Conservation (phyloP, 257 asterid genomes). For the Salvia miltiorrhiza region DNA sequence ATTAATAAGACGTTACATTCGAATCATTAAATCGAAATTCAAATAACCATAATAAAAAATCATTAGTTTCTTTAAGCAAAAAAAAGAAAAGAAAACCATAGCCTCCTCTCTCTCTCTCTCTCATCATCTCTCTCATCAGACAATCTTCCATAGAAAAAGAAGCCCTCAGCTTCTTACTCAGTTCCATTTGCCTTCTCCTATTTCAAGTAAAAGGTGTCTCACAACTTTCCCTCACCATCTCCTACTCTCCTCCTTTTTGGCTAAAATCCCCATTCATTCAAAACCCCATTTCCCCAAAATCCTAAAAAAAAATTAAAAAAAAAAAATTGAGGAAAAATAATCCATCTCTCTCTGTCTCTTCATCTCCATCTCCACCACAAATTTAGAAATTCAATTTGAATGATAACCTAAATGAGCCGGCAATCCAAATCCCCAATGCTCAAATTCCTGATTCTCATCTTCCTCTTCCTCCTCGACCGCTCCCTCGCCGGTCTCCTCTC, state of each 20-base stretch:
- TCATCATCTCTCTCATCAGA: no score
- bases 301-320: no score
- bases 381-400: not conserved
- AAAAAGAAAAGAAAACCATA: no score
- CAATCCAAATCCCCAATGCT: not conserved
- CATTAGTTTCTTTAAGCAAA: no score
- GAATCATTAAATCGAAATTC: no score
- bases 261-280: conserved; percentile 22
- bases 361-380: not conserved
- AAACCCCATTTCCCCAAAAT: conserved; percentile 29
- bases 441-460: not conserved
- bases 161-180: not conserved
- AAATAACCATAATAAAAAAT: no score
- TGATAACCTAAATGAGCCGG: conserved; percentile 21
- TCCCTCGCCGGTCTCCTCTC: conserved; percentile 48
- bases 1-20: no score
- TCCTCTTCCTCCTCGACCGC: conserved; percentile 8
- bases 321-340: no score
- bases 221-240: conserved; percentile 22
- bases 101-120: not conserved
- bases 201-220: conserved; percentile 24
- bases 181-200: conserved; percentile 12
- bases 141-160: no score
- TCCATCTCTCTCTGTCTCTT: not conserved
- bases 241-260: conserved; percentile 36